Percentiles rank a stretch among this genome's conserved stretches.
phyloP scores from a whole-genome alignment of 208 protist species.

The Trypanosoma vivax region DNA sequence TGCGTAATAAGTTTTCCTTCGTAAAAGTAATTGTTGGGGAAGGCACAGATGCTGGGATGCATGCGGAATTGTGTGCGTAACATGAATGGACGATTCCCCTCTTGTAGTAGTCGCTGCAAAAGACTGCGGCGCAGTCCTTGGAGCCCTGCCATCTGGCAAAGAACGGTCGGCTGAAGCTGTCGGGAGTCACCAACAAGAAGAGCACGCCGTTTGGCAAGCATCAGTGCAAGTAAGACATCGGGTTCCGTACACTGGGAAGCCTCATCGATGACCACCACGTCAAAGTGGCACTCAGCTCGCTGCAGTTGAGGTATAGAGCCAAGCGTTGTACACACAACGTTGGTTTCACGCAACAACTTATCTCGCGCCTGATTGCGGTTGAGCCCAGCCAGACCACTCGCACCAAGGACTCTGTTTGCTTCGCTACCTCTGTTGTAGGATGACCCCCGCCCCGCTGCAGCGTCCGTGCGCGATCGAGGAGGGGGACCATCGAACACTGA shows the following conservation, averaged over 20 bases:
- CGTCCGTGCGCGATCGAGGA: too few relatives aligned
- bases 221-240: slow-evolving; percentile 67
- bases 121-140: slow-evolving; percentile 61
- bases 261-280: slow-evolving; percentile 89
- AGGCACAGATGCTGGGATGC: slow-evolving; percentile 81
- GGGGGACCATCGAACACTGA: background rate
- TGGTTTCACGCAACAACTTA: slow-evolving; percentile 28
- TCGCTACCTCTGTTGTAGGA: too few relatives aligned
- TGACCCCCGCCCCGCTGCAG: too few relatives aligned
- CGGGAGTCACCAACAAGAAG: slow-evolving; percentile 86
- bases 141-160: slow-evolving; percentile 41
- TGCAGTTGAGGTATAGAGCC: slow-evolving; percentile 71
- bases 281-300: slow-evolving; percentile 39
- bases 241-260: slow-evolving; percentile 88
- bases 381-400: too few relatives aligned
- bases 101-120: slow-evolving; percentile 65
- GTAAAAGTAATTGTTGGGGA: slow-evolving; percentile 84
- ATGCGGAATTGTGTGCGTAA: slow-evolving; percentile 89
- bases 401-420: too few relatives aligned
- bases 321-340: slow-evolving; percentile 67
- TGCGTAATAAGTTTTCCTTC: slow-evolving; percentile 43
- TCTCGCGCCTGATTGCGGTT: too few relatives aligned
- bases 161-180: slow-evolving; percentile 88
- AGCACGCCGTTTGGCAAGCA: slow-evolving; percentile 36
- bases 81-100: slow-evolving; percentile 45